Evolutionary conservation across 768 basidiomycete genomes (phyloP).

Genomic region (Thelephora aurantiotincta): DNA sequence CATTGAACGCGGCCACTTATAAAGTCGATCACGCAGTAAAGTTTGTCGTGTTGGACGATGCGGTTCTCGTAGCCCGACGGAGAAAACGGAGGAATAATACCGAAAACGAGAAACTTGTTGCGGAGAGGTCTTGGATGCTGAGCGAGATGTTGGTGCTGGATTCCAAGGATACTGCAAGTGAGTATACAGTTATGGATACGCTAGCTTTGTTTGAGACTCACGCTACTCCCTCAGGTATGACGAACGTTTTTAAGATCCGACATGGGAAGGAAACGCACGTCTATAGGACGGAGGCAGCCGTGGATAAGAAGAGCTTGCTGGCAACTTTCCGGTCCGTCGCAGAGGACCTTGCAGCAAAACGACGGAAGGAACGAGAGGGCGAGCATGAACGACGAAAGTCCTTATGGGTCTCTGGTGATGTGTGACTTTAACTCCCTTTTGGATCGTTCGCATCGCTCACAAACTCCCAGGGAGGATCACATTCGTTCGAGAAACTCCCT

Average conservation of each 20-base stretch:
- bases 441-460: not conserved
- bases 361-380: constrained; percentile 86
- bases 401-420: constrained; percentile 40
- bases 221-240: constrained; percentile 37
- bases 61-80: constrained; percentile 75
- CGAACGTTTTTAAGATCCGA: constrained; percentile 94
- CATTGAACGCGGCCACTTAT: constrained; percentile 91
- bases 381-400: constrained; percentile 83
- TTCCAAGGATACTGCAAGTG: constrained; percentile 89
- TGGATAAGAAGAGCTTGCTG: constrained; percentile 81
- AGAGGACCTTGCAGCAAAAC: constrained; percentile 79
- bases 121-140: constrained; percentile 86
- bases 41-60: constrained; percentile 85
- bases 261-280: constrained; percentile 92
- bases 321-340: constrained; percentile 83
- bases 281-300: constrained; percentile 67
- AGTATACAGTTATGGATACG: constrained; percentile 13
- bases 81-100: constrained; percentile 47
- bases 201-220: constrained; percentile 2
- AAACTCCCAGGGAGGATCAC: constrained; percentile 18
- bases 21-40: constrained; percentile 78
- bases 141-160: constrained; percentile 92
- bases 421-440: constrained; percentile 11
- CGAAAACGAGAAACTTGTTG: constrained; percentile 65
- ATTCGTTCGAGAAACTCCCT: constrained; percentile 27